Base-by-base conservation (phyloP, 805 yeast species). In the Candida maltosa region DNA sequence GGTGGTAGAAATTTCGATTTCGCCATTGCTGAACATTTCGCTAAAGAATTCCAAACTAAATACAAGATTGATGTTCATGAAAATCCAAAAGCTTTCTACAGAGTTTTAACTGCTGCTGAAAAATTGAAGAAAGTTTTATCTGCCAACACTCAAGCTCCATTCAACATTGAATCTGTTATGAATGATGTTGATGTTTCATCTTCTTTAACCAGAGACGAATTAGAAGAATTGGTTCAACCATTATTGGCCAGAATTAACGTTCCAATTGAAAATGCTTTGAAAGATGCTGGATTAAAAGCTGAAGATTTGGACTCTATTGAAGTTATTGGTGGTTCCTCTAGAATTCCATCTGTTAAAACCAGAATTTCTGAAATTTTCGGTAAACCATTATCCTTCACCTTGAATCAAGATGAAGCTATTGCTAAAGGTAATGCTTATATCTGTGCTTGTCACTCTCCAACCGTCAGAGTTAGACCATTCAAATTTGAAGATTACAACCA, bases 401-500 rank as follows among this genome's bases (percentile, higher is more conserved):
- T 94, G 69, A 93, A 93, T 78, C 97, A 89, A 73, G 99, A 93
- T 62, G 99, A 93, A 76, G 96, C 98, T 45, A 84, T 91, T 62
- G 97, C 98, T 38, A 87, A 91, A 68, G 99, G 99, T 74, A 95
- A 96, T 54, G 96, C 98, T 32, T 93, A 93, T 69, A 85, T 93
- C 57, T 93, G 98, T 68, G 99, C 98, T 50, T 86, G 88, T 72
- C 97, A 89, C 76, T 91, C 97, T 23, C 98, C 98, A 68, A 89
- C 97, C 47, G 80, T 93, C 55, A 86, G 98, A 73, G 98, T 93
- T 35, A 85, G 97, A 70, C 96, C 96, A 49, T 93, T 93, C 83
- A 91, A 91, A 71, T 93, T 89, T 61, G 96, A 91, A 73, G 99
- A 93, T 65, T 70, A 80, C 62, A 91, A 89, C 79, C 83, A 80